Conservation (phyloP, 129 eudicot species). For the Escallonia rubra region DNA sequence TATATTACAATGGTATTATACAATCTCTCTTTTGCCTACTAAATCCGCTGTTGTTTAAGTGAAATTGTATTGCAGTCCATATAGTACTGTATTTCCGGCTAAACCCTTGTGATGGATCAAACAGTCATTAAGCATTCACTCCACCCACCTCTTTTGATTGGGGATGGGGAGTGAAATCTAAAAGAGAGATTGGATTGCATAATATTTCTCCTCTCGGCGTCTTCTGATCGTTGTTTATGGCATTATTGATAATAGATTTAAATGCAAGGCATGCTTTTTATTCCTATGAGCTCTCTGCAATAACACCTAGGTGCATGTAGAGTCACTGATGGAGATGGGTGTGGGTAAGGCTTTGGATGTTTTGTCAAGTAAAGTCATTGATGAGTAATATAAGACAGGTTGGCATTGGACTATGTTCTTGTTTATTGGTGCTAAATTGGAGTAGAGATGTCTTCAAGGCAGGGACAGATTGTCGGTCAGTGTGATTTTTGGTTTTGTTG, state of each 20-base stretch:
- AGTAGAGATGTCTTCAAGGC: conserved; percentile 17
- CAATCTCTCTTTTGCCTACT: conserved; percentile 20
- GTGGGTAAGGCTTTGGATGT: conserved; percentile 14
- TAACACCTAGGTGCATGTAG: conserved; percentile 35
- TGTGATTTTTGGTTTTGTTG: conserved; percentile 9
- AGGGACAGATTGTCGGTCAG: conserved; percentile 27
- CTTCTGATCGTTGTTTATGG: conserved; percentile 18
- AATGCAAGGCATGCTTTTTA: conserved; percentile 30
- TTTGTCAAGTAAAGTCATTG: conserved; percentile 16
- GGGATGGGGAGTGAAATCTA: conserved; percentile 33
- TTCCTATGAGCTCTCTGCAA: conserved; percentile 9
- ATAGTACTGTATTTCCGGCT: conserved; percentile 37
- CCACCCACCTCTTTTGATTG: conserved; percentile 35
- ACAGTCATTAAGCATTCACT: conserved; percentile 29
- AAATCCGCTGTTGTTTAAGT: conserved; percentile 22
- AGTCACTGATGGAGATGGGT: conserved; percentile 27
- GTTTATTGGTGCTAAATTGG: not conserved
- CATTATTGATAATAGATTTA: conserved; percentile 21
- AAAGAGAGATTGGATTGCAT: conserved; percentile 25
- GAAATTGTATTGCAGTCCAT: conserved; percentile 22
- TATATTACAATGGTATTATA: conserved; percentile 37
- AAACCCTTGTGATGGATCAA: conserved; percentile 45
- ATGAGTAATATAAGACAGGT: conserved; percentile 20
- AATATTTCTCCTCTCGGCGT: conserved; percentile 24
- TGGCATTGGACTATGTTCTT: conserved; percentile 19